Conservation (phyloP, 768 basidiomycete species). For the Panaeolus cyanescens region DNA sequence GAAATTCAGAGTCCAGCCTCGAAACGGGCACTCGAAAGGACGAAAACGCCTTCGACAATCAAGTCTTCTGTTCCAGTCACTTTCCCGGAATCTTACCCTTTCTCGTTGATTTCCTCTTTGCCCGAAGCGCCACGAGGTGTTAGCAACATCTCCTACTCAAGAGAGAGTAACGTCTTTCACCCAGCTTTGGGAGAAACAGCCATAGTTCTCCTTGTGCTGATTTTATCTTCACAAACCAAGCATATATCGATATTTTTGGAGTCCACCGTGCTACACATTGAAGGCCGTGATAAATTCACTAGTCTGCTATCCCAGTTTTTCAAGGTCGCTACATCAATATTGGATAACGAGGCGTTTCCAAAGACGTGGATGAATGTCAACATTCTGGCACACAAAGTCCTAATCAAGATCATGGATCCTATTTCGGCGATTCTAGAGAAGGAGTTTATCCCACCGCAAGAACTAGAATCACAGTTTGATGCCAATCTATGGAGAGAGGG, state of each 20-base stretch:
- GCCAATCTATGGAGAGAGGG: slow-evolving; percentile 78
- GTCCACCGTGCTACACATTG: slow-evolving; percentile 74
- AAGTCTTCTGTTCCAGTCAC: slow-evolving; percentile 70
- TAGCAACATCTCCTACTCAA: slow-evolving; percentile 37
- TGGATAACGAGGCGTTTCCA: slow-evolving; percentile 89
- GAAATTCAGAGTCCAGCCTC: slow-evolving; percentile 77
- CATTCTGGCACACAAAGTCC: slow-evolving; percentile 82
- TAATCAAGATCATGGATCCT: slow-evolving; percentile 88
- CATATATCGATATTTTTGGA: slow-evolving; percentile 81
- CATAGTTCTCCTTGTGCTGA: slow-evolving; percentile 78
- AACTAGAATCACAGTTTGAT: slow-evolving; percentile 70
- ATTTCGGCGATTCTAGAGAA: slow-evolving; percentile 75
- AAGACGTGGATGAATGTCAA: slow-evolving; percentile 90
- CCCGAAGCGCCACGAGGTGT: slow-evolving; percentile 54
- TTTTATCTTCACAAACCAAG: slow-evolving; percentile 78
- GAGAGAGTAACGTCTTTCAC: slow-evolving; percentile 61
- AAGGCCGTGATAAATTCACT: slow-evolving; percentile 81
- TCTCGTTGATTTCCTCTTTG: slow-evolving; percentile 72
- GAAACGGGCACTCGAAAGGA: slow-evolving; percentile 68
- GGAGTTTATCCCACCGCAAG: slow-evolving; percentile 75
- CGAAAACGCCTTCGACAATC: slow-evolving; percentile 57
- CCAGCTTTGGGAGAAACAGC: slow-evolving; percentile 85
- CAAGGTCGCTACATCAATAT: slow-evolving; percentile 76
- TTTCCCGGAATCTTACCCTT: slow-evolving; percentile 94
- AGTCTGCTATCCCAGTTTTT: slow-evolving; percentile 76